Evolutionary conservation across 805 yeast genomes (phyloP), one percentile per base, ranked within the genome.

Genomic region (Clavispora fructus): DNA sequence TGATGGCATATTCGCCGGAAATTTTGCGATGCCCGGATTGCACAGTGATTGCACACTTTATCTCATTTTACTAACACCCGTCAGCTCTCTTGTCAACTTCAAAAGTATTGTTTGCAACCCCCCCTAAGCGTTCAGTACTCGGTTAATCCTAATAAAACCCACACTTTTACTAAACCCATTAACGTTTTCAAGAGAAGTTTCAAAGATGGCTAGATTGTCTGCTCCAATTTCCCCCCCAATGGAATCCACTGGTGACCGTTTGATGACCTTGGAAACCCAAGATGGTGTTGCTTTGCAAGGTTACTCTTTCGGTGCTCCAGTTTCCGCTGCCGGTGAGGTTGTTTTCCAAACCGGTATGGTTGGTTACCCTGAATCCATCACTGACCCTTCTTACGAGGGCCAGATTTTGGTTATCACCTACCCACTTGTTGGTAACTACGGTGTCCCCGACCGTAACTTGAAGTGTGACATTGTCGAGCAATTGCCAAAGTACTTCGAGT

Each of bases 341-440:
- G 99, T 94, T 50, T 94, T 94, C 82, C 98, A 95, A 72, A 94
- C 99, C 53, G 98, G 99, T 75, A 91, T 94, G 97, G 98, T 94
- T 58, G 99, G 99, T 52, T 94, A 94, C 68, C 99, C 98, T 37
- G 99, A 94, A 71, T 83, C 97, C 44, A 81, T 94, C 68, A 90
- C 99, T 35, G 99, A 94, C 71, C 99, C 99, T 50, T 94, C 98
- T 39, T 94, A 94, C 70, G 91, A 87, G 64, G 99, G 99, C 53
- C 99, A 94, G 73, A 92, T 94, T 62, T 74, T 94, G 65, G 97
- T 94, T 53, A 87, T 94, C 69, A 94, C 99, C 45, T 94, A 83
- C 68, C 99, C 99, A 26, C 77, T 94, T 59, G 96, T 94, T 43
- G 99, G 99, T 66, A 94, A 94, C 76, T 94, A 94, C 69, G 99